Percentiles rank a stretch among this genome's conserved stretches.
phyloP scores from a whole-genome alignment of 305 asterid species.

The Fraxinus ornus region DNA sequence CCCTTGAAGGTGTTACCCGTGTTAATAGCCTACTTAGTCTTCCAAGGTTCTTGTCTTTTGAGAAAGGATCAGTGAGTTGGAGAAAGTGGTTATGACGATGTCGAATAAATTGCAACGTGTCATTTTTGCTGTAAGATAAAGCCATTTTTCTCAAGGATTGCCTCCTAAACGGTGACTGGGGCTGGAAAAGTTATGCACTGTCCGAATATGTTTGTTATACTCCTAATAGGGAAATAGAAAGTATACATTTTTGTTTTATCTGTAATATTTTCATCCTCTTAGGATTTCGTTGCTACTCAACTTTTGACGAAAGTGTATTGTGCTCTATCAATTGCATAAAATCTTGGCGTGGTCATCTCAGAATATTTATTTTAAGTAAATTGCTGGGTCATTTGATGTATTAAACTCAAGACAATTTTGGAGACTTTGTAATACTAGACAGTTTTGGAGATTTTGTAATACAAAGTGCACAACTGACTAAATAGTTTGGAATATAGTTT shows the following conservation, averaged over 20 bases:
- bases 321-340: background rate
- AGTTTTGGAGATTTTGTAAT: background rate
- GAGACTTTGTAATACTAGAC: background rate
- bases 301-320: background rate
- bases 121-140: background rate
- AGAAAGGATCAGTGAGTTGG: constrained; percentile 45
- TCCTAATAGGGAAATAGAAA: background rate
- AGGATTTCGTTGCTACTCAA: background rate
- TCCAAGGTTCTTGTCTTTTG: constrained; percentile 82
- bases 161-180: background rate
- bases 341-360: background rate
- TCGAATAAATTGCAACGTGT: background rate
- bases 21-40: constrained; percentile 91
- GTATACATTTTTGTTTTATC: background rate
- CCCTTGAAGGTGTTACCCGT: constrained; percentile 86
- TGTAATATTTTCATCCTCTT: background rate
- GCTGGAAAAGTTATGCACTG: background rate
- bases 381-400: background rate
- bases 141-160: background rate
- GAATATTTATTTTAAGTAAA: background rate
- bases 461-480: background rate
- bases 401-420: background rate
- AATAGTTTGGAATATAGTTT: background rate
- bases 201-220: background rate
- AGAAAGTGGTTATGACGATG: constrained; percentile 71